phyloP scores from a whole-genome alignment of 2,329 filamentous ascomycete species.

The Alternaria dauci region DNA sequence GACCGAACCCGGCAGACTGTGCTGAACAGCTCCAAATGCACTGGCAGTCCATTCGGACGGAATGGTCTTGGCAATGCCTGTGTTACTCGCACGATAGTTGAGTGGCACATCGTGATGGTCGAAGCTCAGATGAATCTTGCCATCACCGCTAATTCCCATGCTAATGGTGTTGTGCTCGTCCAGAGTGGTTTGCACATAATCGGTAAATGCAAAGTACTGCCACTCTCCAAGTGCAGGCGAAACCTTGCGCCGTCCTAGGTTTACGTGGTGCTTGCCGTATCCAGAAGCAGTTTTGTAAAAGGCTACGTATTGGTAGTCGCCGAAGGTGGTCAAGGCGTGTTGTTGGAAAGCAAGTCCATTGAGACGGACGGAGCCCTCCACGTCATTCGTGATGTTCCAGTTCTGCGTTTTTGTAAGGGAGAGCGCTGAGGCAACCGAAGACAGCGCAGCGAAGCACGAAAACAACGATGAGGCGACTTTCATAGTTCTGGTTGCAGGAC shows the following conservation, averaged over 20 bases:
- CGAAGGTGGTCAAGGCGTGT: conserved; percentile 57
- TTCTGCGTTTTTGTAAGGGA: conserved; percentile 37
- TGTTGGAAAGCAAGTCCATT: conserved; percentile 63
- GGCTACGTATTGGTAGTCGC: conserved; percentile 60
- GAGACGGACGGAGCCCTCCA: conserved; percentile 49
- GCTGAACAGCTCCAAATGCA: conserved; percentile 40
- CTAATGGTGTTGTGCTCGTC: conserved; percentile 64
- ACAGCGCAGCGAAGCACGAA: conserved; percentile 17
- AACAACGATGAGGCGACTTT: conserved; percentile 20
- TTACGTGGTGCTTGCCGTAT: conserved; percentile 52
- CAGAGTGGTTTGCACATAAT: conserved; percentile 60
- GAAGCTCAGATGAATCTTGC: conserved; percentile 63
- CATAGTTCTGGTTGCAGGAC: conserved; percentile 20
- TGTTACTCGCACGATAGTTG: conserved; percentile 45
- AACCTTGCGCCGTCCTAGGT: conserved; percentile 57
- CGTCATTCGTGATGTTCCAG: conserved; percentile 45
- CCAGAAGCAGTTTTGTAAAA: conserved; percentile 53
- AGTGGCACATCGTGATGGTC: conserved; percentile 58
- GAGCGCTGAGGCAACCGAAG: conserved; percentile 29
- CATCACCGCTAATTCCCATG: conserved; percentile 61
- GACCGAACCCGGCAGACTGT: conserved; percentile 41
- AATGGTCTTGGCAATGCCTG: conserved; percentile 43
- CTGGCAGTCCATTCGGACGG: conserved; percentile 39
- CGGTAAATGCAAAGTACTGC: conserved; percentile 59
- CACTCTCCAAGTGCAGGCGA: conserved; percentile 50